Percentiles rank a stretch among this genome's conserved stretches.
phyloP scores from a whole-genome alignment of 179 eudicot genomes.

The Sideroxylon spinosum region DNA sequence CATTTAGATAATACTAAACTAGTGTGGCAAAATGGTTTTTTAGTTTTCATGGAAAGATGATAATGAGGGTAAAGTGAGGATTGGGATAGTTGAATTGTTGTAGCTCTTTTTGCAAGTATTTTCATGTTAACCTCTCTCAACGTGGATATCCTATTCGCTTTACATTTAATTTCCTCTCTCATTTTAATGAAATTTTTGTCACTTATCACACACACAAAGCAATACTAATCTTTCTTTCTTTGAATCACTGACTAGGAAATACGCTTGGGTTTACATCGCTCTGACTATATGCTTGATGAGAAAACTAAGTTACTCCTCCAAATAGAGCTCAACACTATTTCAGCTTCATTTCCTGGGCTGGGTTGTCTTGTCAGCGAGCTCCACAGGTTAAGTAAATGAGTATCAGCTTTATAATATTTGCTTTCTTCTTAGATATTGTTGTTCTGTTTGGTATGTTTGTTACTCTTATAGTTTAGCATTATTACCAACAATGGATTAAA shows the following conservation, averaged over 20 bases:
- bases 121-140: no score
- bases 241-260: conserved; percentile 51
- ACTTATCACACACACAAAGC: no score
- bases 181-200: no score
- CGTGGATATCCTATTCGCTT: no score
- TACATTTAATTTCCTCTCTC: no score
- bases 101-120: no score
- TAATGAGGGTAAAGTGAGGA: no score
- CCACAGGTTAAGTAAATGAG: conserved; percentile 57
- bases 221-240: conserved; percentile 17
- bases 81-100: no score
- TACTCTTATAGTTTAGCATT: neutral
- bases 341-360: conserved; percentile 81
- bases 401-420: neutral
- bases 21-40: no score
- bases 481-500: neutral
- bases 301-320: conserved; percentile 85
- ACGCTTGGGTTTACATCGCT: conserved; percentile 93
- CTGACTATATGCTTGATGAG: conserved; percentile 97
- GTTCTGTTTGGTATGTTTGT: neutral
- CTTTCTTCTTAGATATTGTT: neutral
- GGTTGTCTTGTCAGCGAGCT: conserved; percentile 75
- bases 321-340: conserved; percentile 90
- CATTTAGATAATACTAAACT: neutral
- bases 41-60: no score